phyloP scores from a whole-genome alignment of 257 asterid genomes.

The Penstemon davidsonii region DNA sequence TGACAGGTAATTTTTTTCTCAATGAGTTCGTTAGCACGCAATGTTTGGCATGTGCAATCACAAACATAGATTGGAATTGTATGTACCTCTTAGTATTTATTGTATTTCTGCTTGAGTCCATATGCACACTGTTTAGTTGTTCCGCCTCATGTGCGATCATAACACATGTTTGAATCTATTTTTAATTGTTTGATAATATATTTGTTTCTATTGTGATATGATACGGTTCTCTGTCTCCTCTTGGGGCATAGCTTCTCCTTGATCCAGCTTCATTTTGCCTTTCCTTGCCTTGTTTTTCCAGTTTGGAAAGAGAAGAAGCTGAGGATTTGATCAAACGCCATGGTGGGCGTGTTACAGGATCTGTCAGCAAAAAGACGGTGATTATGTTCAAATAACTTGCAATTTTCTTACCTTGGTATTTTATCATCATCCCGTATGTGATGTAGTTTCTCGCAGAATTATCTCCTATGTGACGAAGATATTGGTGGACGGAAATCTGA shows the following conservation, averaged over 20 bases:
- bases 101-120: slow-evolving; percentile 9
- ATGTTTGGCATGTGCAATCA: slow-evolving; percentile 2
- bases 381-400: slow-evolving; percentile 30
- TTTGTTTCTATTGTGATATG: slow-evolving; percentile 6
- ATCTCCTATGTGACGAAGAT: slow-evolving; percentile 96
- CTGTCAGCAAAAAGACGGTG: slow-evolving; percentile 99
- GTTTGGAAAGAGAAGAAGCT: slow-evolving; percentile 99
- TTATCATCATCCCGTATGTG: slow-evolving; percentile 27
- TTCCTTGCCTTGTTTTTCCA: slow-evolving; percentile 38
- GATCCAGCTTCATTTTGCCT: slow-evolving; percentile 22
- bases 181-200: neutral
- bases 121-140: slow-evolving; percentile 10
- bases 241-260: slow-evolving; percentile 11
- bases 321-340: slow-evolving; percentile 95
- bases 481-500: slow-evolving; percentile 86
- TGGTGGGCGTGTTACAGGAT: slow-evolving; percentile 98
- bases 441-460: slow-evolving; percentile 59
- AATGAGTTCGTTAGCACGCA: slow-evolving; percentile 18
- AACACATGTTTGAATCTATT: slow-evolving; percentile 7
- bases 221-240: slow-evolving; percentile 6
- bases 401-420: slow-evolving; percentile 15
- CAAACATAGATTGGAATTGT: neutral
- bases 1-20: slow-evolving; percentile 65
- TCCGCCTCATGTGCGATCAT: neutral
- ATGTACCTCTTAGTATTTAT: neutral